Base-by-base conservation (phyloP, 345 rosid genomes). In the Rubroshorea leprosula region DNA sequence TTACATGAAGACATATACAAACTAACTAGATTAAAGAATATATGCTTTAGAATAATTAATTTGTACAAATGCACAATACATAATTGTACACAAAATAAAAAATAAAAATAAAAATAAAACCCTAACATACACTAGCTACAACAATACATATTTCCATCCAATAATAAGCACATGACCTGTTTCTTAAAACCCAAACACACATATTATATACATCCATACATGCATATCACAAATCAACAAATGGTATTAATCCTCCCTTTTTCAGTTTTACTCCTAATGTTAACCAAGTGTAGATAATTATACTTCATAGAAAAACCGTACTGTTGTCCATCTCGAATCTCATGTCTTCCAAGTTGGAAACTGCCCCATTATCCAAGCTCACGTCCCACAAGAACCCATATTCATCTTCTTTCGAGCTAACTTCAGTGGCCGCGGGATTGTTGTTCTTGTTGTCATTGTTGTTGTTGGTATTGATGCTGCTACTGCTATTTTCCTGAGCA, bases 351-450 rank as follows among this genome's bases (percentile, higher is more conserved):
- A 74, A 60, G 66, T 65, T 72, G 6, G 89, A 67, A 71, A 64
- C 61, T 23, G 62, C 77, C 46, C 64, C 78, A 41, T 57, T 73
- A 57, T 70, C 83, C 60, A 81, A 56, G 56, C 61, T 69, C 73
- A 75, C 62, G 50, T 62, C 80, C 90, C 90, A 84, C 8, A 84
- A 21, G 69, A 81, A 77, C 19, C 70, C 75, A 21, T 58, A 75
- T 6, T 73, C 78, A 5, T 76, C 81, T 0, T 23, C 60, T 44
- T 70, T 78, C 61, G 81, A 64, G 76, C 29, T 62, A 4, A 70
- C 45, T 20, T 57, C 80, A 15, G 50, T 18, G 15, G 49, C 15
- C 20, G 11, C 31, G 17, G 1, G 16, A 25, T 31, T 59, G 49
- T 51, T 49, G 19, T 47, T 35, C 6, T 3, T 35, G 11, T 35